Evolutionary conservation across 1,139 yeast species (phyloP), one percentile per base, ranked within the genome.

Genomic region (Suhomyces taliae): DNA sequence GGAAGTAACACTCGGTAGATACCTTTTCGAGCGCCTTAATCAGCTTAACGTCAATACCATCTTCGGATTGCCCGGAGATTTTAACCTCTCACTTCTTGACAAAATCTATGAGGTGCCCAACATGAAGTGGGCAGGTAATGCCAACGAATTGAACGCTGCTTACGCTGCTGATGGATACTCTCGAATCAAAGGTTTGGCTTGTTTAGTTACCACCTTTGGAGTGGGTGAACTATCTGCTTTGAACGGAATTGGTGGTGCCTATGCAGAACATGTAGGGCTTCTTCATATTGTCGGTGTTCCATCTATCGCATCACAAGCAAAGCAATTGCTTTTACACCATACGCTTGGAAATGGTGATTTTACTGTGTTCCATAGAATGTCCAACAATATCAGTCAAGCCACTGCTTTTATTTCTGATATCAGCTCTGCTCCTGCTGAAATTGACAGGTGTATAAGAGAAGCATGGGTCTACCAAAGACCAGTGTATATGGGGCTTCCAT

Each of bases 311-410:
- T 78, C 95, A 27, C 90, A 84, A 64, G 76, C 85, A 53, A 80
- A 85, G 65, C 76, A 72, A 53, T 67, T 72, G 56, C 61, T 72
- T 53, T 64, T 72, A 50, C 78, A 72, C 57, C 91, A 85, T 69
- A 85, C 91, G 44, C 74, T 85, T 60, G 96, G 95, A 60, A 86
- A 88, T 69, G 91, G 93, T 54, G 91, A 86, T 68, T 88, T 86
- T 70, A 82, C 86, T 42, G 93, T 84, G 43, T 88, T 87, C 77
- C 79, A 78, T 68, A 74, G 80, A 64, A 87, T 87, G 89, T 66
- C 73, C 39, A 53, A 63, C 12, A 56, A 61, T 54, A 68, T 71
- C 44, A 58, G 68, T 36, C 64, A 63, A 40, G 65, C 74, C 39
- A 61, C 72, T 8, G 69, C 65, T 6, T 57, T 67, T 36, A 53